Percentiles rank a stretch among this genome's conserved stretches.
Conservation (phyloP, 805 yeast species). For the Nakazawaea ishiwadae region DNA sequence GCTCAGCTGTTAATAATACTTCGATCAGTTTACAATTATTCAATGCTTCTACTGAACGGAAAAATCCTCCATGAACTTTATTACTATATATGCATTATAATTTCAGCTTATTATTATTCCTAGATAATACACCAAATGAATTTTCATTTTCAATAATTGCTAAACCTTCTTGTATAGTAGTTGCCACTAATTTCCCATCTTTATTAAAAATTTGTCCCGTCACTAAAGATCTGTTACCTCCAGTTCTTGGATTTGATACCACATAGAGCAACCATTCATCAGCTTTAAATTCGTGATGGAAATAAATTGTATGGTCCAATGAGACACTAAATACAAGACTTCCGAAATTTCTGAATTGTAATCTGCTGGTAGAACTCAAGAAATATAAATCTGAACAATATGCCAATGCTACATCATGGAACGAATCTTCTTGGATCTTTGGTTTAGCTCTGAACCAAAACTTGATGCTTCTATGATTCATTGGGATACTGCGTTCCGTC, state of each 20-base stretch:
- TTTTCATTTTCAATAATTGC: conserved; percentile 6
- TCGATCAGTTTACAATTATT: conserved; percentile 50
- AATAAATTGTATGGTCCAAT: conserved; percentile 62
- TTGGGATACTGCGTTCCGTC: conserved; percentile 1
- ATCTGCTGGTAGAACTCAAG: conserved; percentile 46
- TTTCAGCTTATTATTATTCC: background rate
- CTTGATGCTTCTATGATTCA: background rate
- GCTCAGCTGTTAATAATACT: conserved; percentile 44
- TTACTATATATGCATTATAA: background rate
- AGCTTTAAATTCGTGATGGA: conserved; percentile 48
- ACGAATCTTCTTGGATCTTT: conserved; percentile 22
- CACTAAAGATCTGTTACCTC: conserved; percentile 49
- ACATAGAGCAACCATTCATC: conserved; percentile 50
- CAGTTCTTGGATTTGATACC: conserved; percentile 43
- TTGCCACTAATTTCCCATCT: conserved; percentile 50
- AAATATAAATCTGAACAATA: conserved; percentile 56
- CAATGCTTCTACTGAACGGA: conserved; percentile 44
- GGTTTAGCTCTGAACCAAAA: conserved; percentile 10
- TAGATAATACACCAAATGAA: background rate
- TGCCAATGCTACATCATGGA: conserved; percentile 53
- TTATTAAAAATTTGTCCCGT: conserved; percentile 52
- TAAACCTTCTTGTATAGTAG: conserved; percentile 64
- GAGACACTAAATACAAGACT: conserved; percentile 51
- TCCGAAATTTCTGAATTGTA: conserved; percentile 40
- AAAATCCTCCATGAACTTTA: conserved; percentile 31